A percentile compares a stretch with the other conserved stretches of the same genome.
Evolutionary conservation across 106 monocot genomes (phyloP).

Genomic region (Dendrobium officinale): DNA sequence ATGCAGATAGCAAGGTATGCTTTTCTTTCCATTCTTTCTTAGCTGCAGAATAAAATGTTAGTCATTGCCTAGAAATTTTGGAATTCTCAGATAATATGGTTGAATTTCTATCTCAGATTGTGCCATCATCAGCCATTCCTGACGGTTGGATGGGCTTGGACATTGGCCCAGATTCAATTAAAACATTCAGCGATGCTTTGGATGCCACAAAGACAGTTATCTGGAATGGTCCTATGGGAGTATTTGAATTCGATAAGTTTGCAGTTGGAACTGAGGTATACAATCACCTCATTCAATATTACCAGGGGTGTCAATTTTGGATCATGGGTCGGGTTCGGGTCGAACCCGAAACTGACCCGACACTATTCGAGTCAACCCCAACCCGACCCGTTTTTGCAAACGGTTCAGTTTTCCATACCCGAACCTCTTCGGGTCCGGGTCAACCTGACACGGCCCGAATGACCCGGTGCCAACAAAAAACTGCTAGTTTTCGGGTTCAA

Average conservation of each 20-base stretch:
- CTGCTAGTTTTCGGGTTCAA: no score
- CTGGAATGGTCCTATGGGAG: conserved; percentile 73
- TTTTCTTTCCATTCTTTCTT: neutral
- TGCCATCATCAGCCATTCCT: conserved; percentile 46
- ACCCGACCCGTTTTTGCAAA: no score
- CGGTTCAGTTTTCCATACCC: no score
- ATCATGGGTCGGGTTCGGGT: no score
- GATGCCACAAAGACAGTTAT: conserved; percentile 50
- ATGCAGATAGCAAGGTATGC: conserved; percentile 56
- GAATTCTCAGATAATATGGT: neutral
- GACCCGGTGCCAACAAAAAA: no score
- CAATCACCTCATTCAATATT: neutral
- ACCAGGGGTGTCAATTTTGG: no score
- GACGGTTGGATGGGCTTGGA: conserved; percentile 77
- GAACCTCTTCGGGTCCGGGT: no score
- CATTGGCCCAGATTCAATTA: conserved; percentile 57
- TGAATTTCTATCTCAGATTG: conserved; percentile 25
- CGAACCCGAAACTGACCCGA: no score
- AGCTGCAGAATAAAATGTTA: neutral
- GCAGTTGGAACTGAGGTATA: conserved; percentile 55
- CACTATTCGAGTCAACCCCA: no score
- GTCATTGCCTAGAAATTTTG: no score
- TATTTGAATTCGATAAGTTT: conserved; percentile 65
- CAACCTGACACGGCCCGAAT: no score
- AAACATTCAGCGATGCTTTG: conserved; percentile 46